phyloP scores from a whole-genome alignment of 2,329 filamentous ascomycete species.

The Karstenula rhodostoma region DNA sequence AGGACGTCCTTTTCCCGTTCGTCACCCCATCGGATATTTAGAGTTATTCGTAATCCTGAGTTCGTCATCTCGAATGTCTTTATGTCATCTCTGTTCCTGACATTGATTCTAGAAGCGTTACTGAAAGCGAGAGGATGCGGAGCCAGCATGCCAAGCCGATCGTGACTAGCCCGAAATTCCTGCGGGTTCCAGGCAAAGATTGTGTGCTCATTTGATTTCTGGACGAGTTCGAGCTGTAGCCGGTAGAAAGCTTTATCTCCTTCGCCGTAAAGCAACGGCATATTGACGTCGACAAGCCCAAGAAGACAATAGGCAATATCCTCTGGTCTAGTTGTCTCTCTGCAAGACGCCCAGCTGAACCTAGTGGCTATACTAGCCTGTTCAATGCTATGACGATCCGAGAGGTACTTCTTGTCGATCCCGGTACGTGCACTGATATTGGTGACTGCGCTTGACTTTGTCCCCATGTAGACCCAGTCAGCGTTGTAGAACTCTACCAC shows the following conservation, averaged over 20 bases:
- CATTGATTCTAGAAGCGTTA: neutral
- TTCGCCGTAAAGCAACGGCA: slow-evolving; percentile 38
- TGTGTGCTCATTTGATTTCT: slow-evolving; percentile 16
- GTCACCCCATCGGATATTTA: too few relatives aligned
- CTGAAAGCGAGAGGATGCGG: too few relatives aligned
- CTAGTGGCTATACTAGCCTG: slow-evolving; percentile 18
- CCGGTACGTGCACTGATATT: neutral
- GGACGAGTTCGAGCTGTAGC: slow-evolving; percentile 24
- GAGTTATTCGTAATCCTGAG: neutral
- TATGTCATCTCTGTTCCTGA: too few relatives aligned
- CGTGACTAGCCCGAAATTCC: too few relatives aligned
- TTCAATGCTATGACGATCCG: slow-evolving; percentile 6
- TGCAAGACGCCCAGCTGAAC: slow-evolving; percentile 14
- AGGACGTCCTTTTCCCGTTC: too few relatives aligned
- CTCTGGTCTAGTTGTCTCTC: slow-evolving; percentile 26
- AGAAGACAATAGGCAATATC: slow-evolving; percentile 39
- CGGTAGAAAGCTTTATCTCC: slow-evolving; percentile 28
- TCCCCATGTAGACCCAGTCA: slow-evolving; percentile 15
- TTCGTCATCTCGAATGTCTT: neutral
- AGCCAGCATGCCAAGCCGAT: too few relatives aligned
- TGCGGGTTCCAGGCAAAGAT: slow-evolving; percentile 16
- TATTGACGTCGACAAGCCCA: slow-evolving; percentile 34
- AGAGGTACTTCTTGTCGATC: slow-evolving; percentile 11
- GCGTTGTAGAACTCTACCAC: slow-evolving; percentile 19
- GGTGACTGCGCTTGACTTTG: slow-evolving; percentile 11